Percentiles rank a stretch among this genome's conserved stretches.
These are phyloP conservation scores for Quercus agrifolia DNA, from an alignment of 306 rosid species.

Conservation along the genomic window DNA sequence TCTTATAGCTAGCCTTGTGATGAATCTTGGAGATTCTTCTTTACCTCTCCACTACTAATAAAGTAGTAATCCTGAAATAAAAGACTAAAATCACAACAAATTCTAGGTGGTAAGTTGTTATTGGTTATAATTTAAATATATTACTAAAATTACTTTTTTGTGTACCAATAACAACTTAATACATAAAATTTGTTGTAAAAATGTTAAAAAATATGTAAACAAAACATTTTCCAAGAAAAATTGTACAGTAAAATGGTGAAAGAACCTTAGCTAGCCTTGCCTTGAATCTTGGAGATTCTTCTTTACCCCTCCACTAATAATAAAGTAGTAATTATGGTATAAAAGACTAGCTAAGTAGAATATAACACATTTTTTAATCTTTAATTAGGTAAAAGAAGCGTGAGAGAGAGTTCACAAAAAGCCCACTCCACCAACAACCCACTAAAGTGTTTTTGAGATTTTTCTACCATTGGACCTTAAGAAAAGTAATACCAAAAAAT, in stretches of 20 bases:
- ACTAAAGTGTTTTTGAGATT: background rate
- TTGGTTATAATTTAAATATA: too few species aligned
- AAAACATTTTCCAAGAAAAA: background rate
- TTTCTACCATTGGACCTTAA: background rate
- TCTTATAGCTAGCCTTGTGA: background rate
- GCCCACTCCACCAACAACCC: constrained; percentile 15
- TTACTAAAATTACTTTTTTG: too few species aligned
- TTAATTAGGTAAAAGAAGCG: background rate
- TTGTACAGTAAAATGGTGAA: constrained; percentile 3
- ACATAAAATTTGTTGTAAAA: too few species aligned
- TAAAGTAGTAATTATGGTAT: background rate
- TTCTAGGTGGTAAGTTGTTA: too few species aligned
- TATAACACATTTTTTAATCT: background rate
- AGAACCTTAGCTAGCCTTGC: constrained; percentile 9
- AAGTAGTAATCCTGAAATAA: background rate
- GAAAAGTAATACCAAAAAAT: background rate
- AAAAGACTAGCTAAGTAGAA: background rate
- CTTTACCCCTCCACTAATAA: constrained; percentile 14
- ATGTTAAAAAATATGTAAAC: too few species aligned
- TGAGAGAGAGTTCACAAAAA: constrained; percentile 5
- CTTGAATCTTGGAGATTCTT: constrained; percentile 29
- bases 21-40: constrained; percentile 30
- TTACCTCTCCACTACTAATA: constrained; percentile 12
- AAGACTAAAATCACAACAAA: background rate
- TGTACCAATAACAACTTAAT: too few species aligned